Percentiles rank a stretch among this genome's conserved stretches.
phyloP scores from a whole-genome alignment of 2,329 filamentous ascomycete species.

The Venturia asperata region DNA sequence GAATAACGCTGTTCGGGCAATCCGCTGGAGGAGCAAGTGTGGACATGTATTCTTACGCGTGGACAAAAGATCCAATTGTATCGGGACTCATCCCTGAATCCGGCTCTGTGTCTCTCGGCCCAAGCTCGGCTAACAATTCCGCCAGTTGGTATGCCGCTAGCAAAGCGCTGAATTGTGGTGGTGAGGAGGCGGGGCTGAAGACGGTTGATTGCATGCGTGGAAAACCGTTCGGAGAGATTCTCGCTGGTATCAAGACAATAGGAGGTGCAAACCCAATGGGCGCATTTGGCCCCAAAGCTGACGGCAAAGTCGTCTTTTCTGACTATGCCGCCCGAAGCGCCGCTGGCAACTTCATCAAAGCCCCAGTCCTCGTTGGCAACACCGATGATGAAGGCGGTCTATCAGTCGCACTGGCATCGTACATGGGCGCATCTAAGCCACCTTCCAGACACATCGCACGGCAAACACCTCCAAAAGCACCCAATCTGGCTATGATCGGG shows the following conservation, averaged over 20 bases:
- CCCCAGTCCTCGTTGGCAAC: conserved; percentile 14
- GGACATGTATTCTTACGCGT: conserved; percentile 21
- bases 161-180: conserved; percentile 12
- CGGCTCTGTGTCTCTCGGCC: conserved; percentile 6
- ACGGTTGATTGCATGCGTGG: conserved; percentile 30
- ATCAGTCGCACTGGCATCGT: not conserved
- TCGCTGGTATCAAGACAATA: not conserved
- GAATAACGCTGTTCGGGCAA: conserved; percentile 25
- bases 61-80: conserved; percentile 21
- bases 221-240: conserved; percentile 27
- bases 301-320: conserved; percentile 14
- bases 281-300: conserved; percentile 21
- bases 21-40: conserved; percentile 25
- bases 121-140: conserved; percentile 21
- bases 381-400: conserved; percentile 10
- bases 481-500: not conserved
- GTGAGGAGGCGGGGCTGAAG: conserved; percentile 26
- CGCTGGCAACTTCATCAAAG: conserved; percentile 17
- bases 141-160: conserved; percentile 13
- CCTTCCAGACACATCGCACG: not conserved
- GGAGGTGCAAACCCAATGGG: conserved; percentile 21
- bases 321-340: conserved; percentile 9
- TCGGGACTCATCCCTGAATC: conserved; percentile 20
- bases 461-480: not conserved
- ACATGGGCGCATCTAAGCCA: not conserved